phyloP scores from a whole-genome alignment of 2,329 filamentous ascomycete genomes.

The Furcasterigmium furcatum region DNA sequence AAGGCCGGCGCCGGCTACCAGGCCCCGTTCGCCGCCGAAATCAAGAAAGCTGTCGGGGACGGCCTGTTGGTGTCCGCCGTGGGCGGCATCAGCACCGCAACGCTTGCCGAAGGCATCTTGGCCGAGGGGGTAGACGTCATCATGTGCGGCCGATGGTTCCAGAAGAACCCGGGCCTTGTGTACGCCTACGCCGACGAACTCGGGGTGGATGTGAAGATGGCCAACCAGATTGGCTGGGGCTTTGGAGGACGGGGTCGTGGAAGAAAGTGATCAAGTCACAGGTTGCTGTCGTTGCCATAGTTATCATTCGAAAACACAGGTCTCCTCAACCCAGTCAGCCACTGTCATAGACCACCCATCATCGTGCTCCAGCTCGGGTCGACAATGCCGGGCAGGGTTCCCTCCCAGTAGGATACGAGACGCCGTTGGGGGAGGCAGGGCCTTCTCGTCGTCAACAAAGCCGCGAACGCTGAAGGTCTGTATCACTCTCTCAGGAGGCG shows the following conservation, averaged over 20 bases:
- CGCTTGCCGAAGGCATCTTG: slow-evolving; percentile 42
- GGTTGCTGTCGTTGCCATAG: too few relatives aligned
- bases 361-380: too few relatives aligned
- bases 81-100: slow-evolving; percentile 38
- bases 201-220: slow-evolving; percentile 37
- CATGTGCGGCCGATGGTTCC: slow-evolving; percentile 46
- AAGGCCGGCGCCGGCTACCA: slow-evolving; percentile 64
- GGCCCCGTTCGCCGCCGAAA: slow-evolving; percentile 58
- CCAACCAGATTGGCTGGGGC: slow-evolving; percentile 48
- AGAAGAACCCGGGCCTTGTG: slow-evolving; percentile 52
- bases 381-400: too few relatives aligned
- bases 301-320: too few relatives aligned
- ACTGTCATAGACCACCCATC: too few relatives aligned
- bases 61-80: slow-evolving; percentile 34
- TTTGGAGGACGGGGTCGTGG: slow-evolving; percentile 36
- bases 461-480: too few relatives aligned
- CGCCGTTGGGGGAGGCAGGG: too few relatives aligned
- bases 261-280: background rate
- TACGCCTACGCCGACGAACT: slow-evolving; percentile 52
- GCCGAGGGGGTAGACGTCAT: slow-evolving; percentile 41
- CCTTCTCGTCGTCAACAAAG: too few relatives aligned
- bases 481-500: too few relatives aligned
- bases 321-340: too few relatives aligned
- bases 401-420: too few relatives aligned
- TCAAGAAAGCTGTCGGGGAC: slow-evolving; percentile 67